Conservation (phyloP, 805 yeast genomes). For the Metschnikowia kunwiensis region DNA sequence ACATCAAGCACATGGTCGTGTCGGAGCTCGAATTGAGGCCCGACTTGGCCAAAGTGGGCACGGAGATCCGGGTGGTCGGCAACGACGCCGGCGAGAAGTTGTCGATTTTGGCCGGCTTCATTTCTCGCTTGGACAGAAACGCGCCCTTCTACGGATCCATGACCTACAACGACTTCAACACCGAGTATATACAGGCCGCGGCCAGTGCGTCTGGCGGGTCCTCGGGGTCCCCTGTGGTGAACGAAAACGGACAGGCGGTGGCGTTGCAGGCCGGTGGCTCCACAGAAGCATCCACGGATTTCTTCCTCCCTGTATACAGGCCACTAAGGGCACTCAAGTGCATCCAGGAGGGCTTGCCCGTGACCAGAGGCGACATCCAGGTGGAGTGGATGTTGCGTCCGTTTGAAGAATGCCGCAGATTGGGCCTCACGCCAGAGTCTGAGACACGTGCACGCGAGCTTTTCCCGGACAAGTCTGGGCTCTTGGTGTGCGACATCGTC, state of each 20-base stretch:
- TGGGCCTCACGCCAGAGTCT: conserved; percentile 74
- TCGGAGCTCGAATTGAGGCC: conserved; percentile 69
- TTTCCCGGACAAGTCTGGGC: conserved; percentile 75
- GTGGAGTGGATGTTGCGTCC: conserved; percentile 86
- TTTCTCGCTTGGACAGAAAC: conserved; percentile 81
- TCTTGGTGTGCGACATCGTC: conserved; percentile 77
- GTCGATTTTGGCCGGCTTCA: conserved; percentile 84
- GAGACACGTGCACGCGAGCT: conserved; percentile 64
- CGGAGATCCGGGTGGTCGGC: conserved; percentile 92
- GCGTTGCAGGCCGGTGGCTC: conserved; percentile 95
- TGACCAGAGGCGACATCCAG: conserved; percentile 89
- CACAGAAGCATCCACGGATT: conserved; percentile 88
- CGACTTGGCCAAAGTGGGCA: conserved; percentile 83
- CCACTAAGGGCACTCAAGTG: conserved; percentile 79
- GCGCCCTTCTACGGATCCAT: conserved; percentile 91
- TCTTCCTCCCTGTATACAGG: conserved; percentile 81
- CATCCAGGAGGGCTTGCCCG: conserved; percentile 53
- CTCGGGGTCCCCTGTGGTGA: conserved; percentile 94
- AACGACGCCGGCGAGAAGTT: conserved; percentile 95
- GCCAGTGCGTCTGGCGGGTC: conserved; percentile 96
- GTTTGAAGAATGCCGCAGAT: conserved; percentile 83
- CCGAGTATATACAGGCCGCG: conserved; percentile 93
- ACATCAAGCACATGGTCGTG: conserved; percentile 70
- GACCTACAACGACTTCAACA: conserved; percentile 89
- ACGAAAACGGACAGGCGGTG: conserved; percentile 80